These are phyloP conservation scores for Pseudocohnilembus persalinus DNA, from an alignment of 169 alveolate species.

Conservation along the genomic window DNA sequence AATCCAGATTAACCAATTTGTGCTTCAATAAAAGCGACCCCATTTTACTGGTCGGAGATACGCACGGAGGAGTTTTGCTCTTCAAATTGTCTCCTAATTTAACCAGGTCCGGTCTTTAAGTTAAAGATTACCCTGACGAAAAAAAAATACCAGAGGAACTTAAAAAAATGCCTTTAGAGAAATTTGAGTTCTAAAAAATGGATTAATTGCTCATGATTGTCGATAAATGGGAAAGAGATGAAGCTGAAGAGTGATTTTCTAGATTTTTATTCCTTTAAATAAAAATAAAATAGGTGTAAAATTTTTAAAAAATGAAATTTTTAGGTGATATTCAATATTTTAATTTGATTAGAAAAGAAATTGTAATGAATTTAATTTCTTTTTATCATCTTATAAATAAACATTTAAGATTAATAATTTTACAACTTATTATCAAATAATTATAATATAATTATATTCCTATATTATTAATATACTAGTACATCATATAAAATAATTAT, in stretches of 20 bases:
- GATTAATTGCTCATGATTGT: conserved; percentile 56
- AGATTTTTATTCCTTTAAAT: no score
- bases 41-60: conserved; percentile 88
- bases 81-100: conserved; percentile 85
- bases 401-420: no score
- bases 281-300: no score
- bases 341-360: no score
- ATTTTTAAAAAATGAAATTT: no score
- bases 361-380: no score
- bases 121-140: conserved; percentile 51
- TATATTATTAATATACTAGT: no score
- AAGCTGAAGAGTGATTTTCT: conserved; percentile 9
- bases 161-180: conserved; percentile 43
- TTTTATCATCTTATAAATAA: no score
- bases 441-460: no score
- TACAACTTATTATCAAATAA: no score
- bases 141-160: conserved; percentile 50
- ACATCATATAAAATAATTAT: no score
- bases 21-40: conserved; percentile 86
- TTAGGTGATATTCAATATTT: no score
- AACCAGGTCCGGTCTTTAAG: conserved; percentile 52
- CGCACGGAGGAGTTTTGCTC: conserved; percentile 88
- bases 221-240: conserved; percentile 51
- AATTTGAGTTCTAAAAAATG: conserved; percentile 64
- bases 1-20: conserved; percentile 85